A percentile compares a stretch with the other conserved stretches of the same genome.
These are phyloP conservation scores for Grosmannia clavigera DNA, from an alignment of 2,329 filamentous ascomycete species.

Conservation along the genomic window DNA sequence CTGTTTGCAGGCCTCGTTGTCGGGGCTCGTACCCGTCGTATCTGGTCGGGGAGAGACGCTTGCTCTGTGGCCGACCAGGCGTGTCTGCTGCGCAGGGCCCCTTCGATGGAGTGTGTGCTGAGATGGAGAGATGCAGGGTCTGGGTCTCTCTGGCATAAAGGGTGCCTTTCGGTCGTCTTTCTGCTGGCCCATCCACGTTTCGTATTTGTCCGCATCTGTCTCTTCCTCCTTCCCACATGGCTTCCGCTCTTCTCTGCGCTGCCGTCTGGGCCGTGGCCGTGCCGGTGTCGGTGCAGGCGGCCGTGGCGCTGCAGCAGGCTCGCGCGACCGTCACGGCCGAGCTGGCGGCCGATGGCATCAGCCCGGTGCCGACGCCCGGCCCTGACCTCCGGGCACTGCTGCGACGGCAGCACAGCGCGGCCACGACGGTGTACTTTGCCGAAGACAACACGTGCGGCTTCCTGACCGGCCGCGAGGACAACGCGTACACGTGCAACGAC, in stretches of 20 bases:
- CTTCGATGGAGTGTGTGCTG: too few species aligned
- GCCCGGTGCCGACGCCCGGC: slow-evolving; percentile 4
- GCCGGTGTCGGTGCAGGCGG: background rate
- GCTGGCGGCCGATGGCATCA: slow-evolving; percentile 2
- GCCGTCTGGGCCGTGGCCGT: slow-evolving; percentile 4
- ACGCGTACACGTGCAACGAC: too few species aligned
- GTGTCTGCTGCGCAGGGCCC: too few species aligned
- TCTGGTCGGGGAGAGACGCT: too few species aligned
- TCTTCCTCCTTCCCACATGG: background rate
- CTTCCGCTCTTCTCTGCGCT: background rate
- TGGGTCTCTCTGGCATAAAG: too few species aligned
- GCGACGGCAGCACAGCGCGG: background rate
- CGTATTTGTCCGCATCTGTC: background rate
- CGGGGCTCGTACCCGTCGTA: too few species aligned
- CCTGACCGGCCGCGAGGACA: slow-evolving; percentile 3
- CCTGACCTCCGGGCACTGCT: slow-evolving; percentile 1
- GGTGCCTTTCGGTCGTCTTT: too few species aligned
- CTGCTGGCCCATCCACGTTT: too few species aligned
- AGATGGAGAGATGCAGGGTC: too few species aligned
- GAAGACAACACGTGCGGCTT: slow-evolving; percentile 13
- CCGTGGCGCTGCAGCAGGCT: background rate
- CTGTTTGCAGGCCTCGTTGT: too few species aligned
- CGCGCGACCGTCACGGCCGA: background rate
- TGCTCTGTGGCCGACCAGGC: too few species aligned
- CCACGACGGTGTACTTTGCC: slow-evolving; percentile 7